Evolutionary conservation across 2,329 filamentous ascomycete genomes (phyloP).

Genomic region (Remersonia thermophila): DNA sequence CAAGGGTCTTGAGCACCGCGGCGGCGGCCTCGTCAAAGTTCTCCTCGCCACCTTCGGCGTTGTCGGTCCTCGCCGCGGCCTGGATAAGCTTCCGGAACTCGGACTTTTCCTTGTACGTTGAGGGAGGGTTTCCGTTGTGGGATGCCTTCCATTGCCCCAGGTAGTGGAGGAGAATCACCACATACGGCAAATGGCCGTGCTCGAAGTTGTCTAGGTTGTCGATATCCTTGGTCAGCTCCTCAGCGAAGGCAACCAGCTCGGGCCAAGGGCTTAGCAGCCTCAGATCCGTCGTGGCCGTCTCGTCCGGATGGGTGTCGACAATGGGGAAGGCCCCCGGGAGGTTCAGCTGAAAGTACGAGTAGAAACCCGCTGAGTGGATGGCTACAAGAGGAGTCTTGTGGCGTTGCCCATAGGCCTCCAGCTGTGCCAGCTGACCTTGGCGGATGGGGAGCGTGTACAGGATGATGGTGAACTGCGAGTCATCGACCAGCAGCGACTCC

Average conservation of each 20-base stretch:
- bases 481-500: slow-evolving; percentile 28
- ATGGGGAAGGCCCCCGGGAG: slow-evolving; percentile 76
- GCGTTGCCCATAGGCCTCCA: slow-evolving; percentile 36
- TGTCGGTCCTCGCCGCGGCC: slow-evolving; percentile 55
- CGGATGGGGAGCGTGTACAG: slow-evolving; percentile 41
- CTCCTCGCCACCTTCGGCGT: slow-evolving; percentile 79
- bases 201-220: slow-evolving; percentile 62
- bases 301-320: slow-evolving; percentile 89
- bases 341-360: slow-evolving; percentile 72
- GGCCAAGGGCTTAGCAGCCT: slow-evolving; percentile 78
- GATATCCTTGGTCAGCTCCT: slow-evolving; percentile 55
- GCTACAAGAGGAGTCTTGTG: slow-evolving; percentile 64
- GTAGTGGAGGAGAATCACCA: slow-evolving; percentile 71
- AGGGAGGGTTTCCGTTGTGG: slow-evolving; percentile 57
- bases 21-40: slow-evolving; percentile 89
- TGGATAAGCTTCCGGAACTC: slow-evolving; percentile 64
- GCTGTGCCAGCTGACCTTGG: slow-evolving; percentile 29
- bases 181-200: slow-evolving; percentile 84
- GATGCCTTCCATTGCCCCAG: slow-evolving; percentile 65
- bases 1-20: slow-evolving; percentile 80
- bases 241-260: slow-evolving; percentile 57
- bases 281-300: slow-evolving; percentile 72
- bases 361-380: slow-evolving; percentile 83
- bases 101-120: slow-evolving; percentile 72
- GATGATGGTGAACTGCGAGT: slow-evolving; percentile 38